These are phyloP conservation scores for Fraxinus paxiana DNA, from an alignment of 305 asterid species.

Conservation along the genomic window DNA sequence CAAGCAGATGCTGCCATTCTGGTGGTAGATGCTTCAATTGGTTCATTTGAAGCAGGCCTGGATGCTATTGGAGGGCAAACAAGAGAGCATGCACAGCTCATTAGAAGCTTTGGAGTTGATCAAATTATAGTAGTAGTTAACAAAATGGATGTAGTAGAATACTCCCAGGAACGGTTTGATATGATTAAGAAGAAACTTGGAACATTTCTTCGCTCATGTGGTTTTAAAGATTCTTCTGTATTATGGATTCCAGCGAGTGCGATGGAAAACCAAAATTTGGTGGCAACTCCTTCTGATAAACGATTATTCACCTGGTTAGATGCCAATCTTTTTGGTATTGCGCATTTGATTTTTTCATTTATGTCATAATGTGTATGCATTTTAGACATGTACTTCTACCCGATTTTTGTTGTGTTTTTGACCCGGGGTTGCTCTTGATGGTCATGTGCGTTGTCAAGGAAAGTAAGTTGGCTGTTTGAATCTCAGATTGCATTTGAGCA, in stretches of 20 bases:
- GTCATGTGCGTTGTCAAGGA: neutral
- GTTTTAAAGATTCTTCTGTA: conserved; percentile 74
- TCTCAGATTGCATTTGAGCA: neutral
- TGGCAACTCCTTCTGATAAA: conserved; percentile 41
- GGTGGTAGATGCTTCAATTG: conserved; percentile 87
- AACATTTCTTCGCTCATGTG: conserved; percentile 70
- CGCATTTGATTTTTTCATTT: neutral
- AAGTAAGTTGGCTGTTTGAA: neutral
- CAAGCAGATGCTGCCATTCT: conserved; percentile 99
- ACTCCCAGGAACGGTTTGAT: conserved; percentile 79
- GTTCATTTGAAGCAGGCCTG: conserved; percentile 92
- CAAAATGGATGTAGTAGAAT: conserved; percentile 89
- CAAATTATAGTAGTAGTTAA: conserved; percentile 80
- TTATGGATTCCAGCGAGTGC: conserved; percentile 88
- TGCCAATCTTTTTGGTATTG: neutral
- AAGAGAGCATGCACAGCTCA: conserved; percentile 83
- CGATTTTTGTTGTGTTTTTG: conserved; percentile 1
- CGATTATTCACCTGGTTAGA: conserved; percentile 70
- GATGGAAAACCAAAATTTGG: conserved; percentile 87
- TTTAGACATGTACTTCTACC: conserved; percentile 10
- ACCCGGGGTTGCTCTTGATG: neutral
- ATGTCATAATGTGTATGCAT: neutral
- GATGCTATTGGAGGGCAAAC: conserved; percentile 87
- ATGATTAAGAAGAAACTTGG: conserved; percentile 67
- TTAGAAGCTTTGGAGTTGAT: conserved; percentile 94